Evolutionary conservation across 352 stramenopile species (phyloP), one percentile per base, ranked within the genome.

Genomic region (Phytophthora colocasiae): DNA sequence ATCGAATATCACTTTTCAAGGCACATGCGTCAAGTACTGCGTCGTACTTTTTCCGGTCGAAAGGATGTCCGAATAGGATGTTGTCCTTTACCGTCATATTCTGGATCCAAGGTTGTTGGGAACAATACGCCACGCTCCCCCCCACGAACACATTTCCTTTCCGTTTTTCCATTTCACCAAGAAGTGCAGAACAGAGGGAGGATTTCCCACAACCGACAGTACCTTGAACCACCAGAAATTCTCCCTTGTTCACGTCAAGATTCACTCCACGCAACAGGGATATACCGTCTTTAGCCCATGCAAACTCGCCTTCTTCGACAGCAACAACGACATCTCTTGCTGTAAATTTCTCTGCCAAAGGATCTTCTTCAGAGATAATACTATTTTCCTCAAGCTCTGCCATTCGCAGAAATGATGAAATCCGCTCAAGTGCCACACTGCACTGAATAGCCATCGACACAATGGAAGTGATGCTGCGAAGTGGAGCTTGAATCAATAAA

Each of bases 71-170:
- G 72, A 99, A 99, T 4, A 99, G 73, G 58, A 99, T 97, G 77
- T 99, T 99, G 26, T 98, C 89, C 14, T 81, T 77, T 2, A 99
- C 68, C 1, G 89, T 97, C 54, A 89, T 91, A 80, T 99, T 98
- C 66, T 98, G 86, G 47, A 99, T 98, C 79, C 97, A 98, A n/a
- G 94, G 66, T 32, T 93, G 82, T 75, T 98, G 95, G 24, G 89
- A 81, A 57, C 81, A 95, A 68, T 96, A 97, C 10, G 77, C 81
- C 6, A 90, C 48, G 15, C 29, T 41, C 24, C 69, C 63, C 19
- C 78, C 63, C 4, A 87, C 74, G 49, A 80, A 78, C 3, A 84
- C 77, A 0, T 17, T 69, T 15, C 80, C 78, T 2, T 38, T 49
- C 6, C 61, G 31, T 32, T 72, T 73, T 38, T 91, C 78, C 79